phyloP scores from a whole-genome alignment of 2,329 filamentous ascomycete species.

The Cordyceps fumosorosea region DNA sequence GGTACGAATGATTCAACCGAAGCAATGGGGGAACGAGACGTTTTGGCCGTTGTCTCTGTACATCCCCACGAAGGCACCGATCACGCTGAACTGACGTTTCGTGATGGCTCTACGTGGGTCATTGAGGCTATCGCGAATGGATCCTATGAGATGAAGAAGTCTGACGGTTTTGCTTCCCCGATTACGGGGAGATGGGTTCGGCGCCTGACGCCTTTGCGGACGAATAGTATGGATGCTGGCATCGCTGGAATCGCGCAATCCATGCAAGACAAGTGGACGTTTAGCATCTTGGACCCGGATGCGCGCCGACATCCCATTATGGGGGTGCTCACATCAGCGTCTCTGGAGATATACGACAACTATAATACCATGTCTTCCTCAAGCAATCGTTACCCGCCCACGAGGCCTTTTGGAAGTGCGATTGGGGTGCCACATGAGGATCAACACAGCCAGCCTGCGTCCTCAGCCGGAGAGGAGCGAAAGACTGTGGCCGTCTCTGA shows the following conservation, averaged over 20 bases:
- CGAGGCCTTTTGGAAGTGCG: constrained; percentile 27
- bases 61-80: constrained; percentile 42
- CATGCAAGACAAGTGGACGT: constrained; percentile 57
- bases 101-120: constrained; percentile 54
- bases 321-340: constrained; percentile 56
- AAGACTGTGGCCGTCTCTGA: constrained; percentile 25
- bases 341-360: constrained; percentile 62
- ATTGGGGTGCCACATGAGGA: constrained; percentile 10
- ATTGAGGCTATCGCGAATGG: constrained; percentile 46
- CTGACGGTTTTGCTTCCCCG: constrained; percentile 50
- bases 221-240: constrained; percentile 18
- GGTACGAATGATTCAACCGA: constrained; percentile 39
- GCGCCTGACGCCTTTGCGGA: constrained; percentile 24
- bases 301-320: constrained; percentile 68
- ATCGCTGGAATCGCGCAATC: constrained; percentile 18
- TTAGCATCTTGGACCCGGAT: constrained; percentile 67
- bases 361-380: constrained; percentile 54
- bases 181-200: constrained; percentile 66
- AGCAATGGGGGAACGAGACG: constrained; percentile 39
- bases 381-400: constrained; percentile 41
- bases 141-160: constrained; percentile 59
- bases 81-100: constrained; percentile 59
- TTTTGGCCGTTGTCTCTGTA: constrained; percentile 65
- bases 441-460: neutral
- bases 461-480: constrained; percentile 21